These are phyloP conservation scores for Mollisia scopiformis DNA, from an alignment of 2,329 filamentous ascomycete genomes.

Conservation along the genomic window DNA sequence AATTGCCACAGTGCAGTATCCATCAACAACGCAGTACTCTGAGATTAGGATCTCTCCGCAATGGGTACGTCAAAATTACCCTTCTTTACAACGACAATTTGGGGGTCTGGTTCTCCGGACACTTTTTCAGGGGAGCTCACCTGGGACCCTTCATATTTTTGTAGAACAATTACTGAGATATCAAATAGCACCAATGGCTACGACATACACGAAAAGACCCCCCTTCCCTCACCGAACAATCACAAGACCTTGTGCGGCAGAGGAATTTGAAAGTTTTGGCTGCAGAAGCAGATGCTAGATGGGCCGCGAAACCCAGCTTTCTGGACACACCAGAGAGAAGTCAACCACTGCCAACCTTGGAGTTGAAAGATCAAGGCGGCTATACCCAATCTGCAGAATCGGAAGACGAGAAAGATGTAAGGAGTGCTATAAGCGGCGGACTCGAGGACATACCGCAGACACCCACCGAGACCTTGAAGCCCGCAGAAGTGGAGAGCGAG, in stretches of 20 bases:
- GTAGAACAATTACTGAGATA: too few relatives aligned
- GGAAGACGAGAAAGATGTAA: not conserved
- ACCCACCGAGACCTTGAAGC: not conserved
- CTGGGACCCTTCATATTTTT: too few relatives aligned
- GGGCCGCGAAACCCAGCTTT: slow-evolving; percentile 60
- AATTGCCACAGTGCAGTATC: slow-evolving; percentile 65
- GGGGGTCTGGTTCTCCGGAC: too few relatives aligned
- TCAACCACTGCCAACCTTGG: slow-evolving; percentile 36
- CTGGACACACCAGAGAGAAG: slow-evolving; percentile 43
- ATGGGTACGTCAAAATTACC: too few relatives aligned
- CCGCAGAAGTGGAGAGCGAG: not conserved
- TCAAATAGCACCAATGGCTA: slow-evolving; percentile 74
- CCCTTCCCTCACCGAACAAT: slow-evolving; percentile 60
- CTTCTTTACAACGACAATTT: too few relatives aligned
- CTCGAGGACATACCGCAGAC: not conserved
- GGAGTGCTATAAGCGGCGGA: not conserved
- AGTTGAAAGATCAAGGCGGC: slow-evolving; percentile 20
- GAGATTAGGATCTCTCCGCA: slow-evolving; percentile 59
- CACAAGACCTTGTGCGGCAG: slow-evolving; percentile 54
- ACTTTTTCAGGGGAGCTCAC: too few relatives aligned
- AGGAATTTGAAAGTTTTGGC: slow-evolving; percentile 58
- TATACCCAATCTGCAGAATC: slow-evolving; percentile 6
- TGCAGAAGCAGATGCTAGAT: slow-evolving; percentile 64
- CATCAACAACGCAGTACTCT: slow-evolving; percentile 54
- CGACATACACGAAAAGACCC: slow-evolving; percentile 59